phyloP scores from a whole-genome alignment of 192 early-diverging fungal genomes.

The Lunasporangiospora selenospora region DNA sequence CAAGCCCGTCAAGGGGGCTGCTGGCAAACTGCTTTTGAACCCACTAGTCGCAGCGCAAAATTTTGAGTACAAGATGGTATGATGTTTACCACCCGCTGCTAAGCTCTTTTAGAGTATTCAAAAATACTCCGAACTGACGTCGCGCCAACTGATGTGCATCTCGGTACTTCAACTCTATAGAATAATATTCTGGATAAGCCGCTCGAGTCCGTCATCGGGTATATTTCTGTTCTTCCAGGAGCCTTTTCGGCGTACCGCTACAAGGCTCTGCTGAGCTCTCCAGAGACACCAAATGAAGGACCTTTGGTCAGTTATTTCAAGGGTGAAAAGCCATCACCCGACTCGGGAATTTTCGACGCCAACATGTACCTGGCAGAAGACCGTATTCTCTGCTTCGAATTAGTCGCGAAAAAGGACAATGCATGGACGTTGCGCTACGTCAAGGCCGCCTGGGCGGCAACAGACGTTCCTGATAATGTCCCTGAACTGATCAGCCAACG shows the following conservation, averaged over 20 bases:
- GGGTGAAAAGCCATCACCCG: conserved; percentile 70
- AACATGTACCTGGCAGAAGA: conserved; percentile 77
- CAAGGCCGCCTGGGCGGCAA: conserved; percentile 73
- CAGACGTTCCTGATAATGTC: conserved; percentile 76
- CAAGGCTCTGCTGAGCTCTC: conserved; percentile 66
- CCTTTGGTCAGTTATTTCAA: conserved; percentile 79
- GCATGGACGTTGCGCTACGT: conserved; percentile 79
- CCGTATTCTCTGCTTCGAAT: conserved; percentile 83
- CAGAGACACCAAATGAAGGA: conserved; percentile 55
- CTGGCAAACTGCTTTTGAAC: conserved; percentile 68
- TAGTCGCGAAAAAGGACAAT: conserved; percentile 73
- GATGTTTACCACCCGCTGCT: too few species aligned
- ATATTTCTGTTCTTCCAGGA: conserved; percentile 85
- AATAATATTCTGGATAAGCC: conserved; percentile 82
- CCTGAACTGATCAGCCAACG: conserved; percentile 84
- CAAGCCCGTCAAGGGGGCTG: conserved; percentile 58
- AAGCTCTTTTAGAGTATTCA: too few species aligned
- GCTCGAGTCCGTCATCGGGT: conserved; percentile 82
- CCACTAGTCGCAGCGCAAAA: conserved; percentile 85
- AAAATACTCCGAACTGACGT: too few species aligned
- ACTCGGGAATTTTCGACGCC: conserved; percentile 66
- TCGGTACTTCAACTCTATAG: too few species aligned
- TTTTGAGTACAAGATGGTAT: conserved; percentile 80
- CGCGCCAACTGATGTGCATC: too few species aligned
- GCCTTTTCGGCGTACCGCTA: conserved; percentile 86